phyloP scores from a whole-genome alignment of 2,329 filamentous ascomycete genomes.

The Grosmannia serpens region DNA sequence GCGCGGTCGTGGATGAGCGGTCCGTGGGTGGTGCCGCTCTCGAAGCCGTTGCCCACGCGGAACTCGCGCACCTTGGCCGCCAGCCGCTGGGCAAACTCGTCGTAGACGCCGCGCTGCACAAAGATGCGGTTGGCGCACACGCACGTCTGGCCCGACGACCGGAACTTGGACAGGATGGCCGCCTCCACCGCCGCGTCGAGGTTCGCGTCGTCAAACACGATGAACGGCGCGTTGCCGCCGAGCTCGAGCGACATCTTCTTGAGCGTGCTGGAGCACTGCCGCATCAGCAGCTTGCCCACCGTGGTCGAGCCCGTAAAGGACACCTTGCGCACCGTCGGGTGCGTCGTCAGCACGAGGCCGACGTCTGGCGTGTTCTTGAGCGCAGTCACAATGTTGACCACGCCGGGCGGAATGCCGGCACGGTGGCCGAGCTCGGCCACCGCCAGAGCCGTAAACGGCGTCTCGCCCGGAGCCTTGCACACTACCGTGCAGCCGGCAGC shows the following conservation, averaged over 20 bases:
- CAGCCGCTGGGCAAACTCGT: constrained; percentile 58
- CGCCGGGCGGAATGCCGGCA: constrained; percentile 80
- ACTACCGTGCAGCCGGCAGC: constrained; percentile 95
- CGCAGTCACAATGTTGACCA: constrained; percentile 80
- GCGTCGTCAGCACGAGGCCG: constrained; percentile 64
- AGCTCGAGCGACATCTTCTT: constrained; percentile 83
- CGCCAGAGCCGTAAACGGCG: constrained; percentile 81
- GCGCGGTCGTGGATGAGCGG: constrained; percentile 80
- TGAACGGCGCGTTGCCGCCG: constrained; percentile 90
- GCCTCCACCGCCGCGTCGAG: constrained; percentile 74
- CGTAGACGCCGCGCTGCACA: constrained; percentile 67
- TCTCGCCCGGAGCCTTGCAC: constrained; percentile 82
- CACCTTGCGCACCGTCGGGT: constrained; percentile 70
- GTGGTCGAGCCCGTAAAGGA: constrained; percentile 80
- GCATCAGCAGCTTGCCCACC: constrained; percentile 71
- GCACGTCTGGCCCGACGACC: constrained; percentile 89
- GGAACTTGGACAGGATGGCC: constrained; percentile 81
- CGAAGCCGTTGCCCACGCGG: constrained; percentile 66
- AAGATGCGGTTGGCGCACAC: constrained; percentile 81
- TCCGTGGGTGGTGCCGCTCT: constrained; percentile 61
- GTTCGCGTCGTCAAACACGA: constrained; percentile 93
- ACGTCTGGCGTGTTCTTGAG: constrained; percentile 69
- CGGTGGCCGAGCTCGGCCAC: constrained; percentile 76
- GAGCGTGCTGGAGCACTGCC: constrained; percentile 70
- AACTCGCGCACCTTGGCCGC: constrained; percentile 63